Percentiles rank a stretch among this genome's conserved stretches.
Evolutionary conservation across 768 basidiomycete species (phyloP).

Genomic region (Agaricus sinodeliciosus): DNA sequence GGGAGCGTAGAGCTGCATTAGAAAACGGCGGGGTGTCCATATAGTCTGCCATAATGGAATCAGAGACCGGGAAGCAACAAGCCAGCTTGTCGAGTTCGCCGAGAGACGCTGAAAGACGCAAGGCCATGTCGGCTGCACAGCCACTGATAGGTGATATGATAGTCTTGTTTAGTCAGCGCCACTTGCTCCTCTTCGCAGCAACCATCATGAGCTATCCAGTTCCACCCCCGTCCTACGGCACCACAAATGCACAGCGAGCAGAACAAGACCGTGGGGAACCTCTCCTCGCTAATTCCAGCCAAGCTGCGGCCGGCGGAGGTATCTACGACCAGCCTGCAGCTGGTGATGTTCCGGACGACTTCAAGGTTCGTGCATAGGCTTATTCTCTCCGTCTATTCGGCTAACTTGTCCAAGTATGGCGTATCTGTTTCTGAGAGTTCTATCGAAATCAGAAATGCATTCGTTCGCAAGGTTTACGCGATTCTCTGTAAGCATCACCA

Average conservation of each 20-base stretch:
- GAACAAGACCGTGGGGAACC: slow-evolving; percentile 42
- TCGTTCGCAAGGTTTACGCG: slow-evolving; percentile 87
- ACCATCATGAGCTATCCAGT: slow-evolving; percentile 56
- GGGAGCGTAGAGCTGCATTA: background rate
- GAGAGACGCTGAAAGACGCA: slow-evolving; percentile 1
- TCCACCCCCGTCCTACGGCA: slow-evolving; percentile 56
- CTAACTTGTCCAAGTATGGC: slow-evolving; percentile 51
- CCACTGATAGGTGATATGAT: background rate
- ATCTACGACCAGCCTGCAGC: slow-evolving; percentile 67
- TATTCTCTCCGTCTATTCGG: background rate
- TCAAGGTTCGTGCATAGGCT: slow-evolving; percentile 54
- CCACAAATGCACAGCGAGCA: slow-evolving; percentile 25
- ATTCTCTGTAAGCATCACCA: slow-evolving; percentile 63
- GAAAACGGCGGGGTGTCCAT: background rate
- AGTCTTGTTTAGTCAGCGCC: slow-evolving; percentile 7
- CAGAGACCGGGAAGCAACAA: background rate
- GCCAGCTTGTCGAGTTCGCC: slow-evolving; percentile 6
- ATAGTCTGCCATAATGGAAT: background rate
- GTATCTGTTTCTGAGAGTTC: slow-evolving; percentile 74
- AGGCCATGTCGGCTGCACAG: background rate
- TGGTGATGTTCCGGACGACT: slow-evolving; percentile 86
- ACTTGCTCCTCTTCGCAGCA: slow-evolving; percentile 10
- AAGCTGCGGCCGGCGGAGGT: slow-evolving; percentile 31
- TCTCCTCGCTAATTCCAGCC: slow-evolving; percentile 47
- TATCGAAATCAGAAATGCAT: slow-evolving; percentile 73